A percentile compares a stretch with the other conserved stretches of the same genome.
Evolutionary conservation across 78 protist species (phyloP).

Genomic region (Chrysochromulina parva): DNA sequence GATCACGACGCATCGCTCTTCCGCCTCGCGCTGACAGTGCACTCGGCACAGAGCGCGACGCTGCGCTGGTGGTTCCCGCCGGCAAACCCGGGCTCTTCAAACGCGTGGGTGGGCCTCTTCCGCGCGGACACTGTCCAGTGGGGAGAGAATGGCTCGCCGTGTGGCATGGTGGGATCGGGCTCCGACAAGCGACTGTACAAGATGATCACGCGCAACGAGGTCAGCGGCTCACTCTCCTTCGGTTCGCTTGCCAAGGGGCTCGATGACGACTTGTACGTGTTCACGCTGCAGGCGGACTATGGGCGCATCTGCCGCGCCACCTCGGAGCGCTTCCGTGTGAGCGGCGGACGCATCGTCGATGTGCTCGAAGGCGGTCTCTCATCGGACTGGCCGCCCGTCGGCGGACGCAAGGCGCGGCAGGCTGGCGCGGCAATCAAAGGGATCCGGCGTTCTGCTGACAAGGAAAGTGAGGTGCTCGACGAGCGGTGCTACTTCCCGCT

Average conservation of each 20-base stretch:
- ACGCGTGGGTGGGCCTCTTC: constrained; percentile 2
- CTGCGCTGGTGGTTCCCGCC: not conserved
- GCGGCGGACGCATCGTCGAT: not conserved
- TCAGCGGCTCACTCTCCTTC: too few species aligned
- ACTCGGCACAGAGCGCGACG: not conserved
- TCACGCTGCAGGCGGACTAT: not conserved
- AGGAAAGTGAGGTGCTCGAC: not conserved
- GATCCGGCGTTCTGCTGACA: not conserved
- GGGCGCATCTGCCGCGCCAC: not conserved
- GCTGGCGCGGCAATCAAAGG: not conserved
- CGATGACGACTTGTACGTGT: not conserved
- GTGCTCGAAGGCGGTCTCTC: not conserved
- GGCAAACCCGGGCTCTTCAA: not conserved
- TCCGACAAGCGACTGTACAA: not conserved
- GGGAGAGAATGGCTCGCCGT: not conserved
- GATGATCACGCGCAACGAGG: not conserved
- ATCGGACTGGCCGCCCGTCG: not conserved
- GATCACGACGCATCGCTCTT: not conserved
- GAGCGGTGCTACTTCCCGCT: not conserved
- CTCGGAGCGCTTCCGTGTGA: not conserved
- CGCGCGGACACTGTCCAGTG: not conserved
- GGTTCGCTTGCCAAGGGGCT: too few species aligned
- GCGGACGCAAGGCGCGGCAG: not conserved
- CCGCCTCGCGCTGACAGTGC: not conserved
- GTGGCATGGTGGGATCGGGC: not conserved